phyloP scores from a whole-genome alignment of 306 rosid genomes.

The Ziziphus jujuba region DNA sequence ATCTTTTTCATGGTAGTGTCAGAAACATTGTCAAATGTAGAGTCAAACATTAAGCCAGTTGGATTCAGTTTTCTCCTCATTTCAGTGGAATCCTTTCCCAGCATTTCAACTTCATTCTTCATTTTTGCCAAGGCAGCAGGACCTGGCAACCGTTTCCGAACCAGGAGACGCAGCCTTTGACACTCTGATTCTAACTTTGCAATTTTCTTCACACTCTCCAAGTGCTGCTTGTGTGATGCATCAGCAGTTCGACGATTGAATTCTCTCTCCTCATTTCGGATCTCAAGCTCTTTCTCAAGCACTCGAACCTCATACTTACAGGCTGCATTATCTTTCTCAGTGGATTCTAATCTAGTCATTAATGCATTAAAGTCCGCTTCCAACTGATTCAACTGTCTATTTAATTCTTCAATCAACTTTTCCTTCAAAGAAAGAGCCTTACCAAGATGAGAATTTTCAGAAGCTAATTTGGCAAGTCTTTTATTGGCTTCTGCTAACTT shows the following conservation, averaged over 20 bases:
- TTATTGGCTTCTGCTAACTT: conserved; percentile 55
- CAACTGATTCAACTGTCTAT: conserved; percentile 47
- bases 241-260: conserved; percentile 69
- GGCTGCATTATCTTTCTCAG: conserved; percentile 63
- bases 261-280: conserved; percentile 91
- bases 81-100: conserved; percentile 61
- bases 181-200: conserved; percentile 90
- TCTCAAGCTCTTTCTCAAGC: conserved; percentile 88
- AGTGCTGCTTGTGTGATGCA: conserved; percentile 72
- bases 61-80: conserved; percentile 52
- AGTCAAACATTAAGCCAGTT: conserved; percentile 40
- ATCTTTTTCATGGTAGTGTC: conserved; percentile 47
- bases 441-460: conserved; percentile 61
- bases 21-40: conserved; percentile 48
- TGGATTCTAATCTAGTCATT: conserved; percentile 60
- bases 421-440: conserved; percentile 63
- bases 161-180: conserved; percentile 80
- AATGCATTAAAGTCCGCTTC: conserved; percentile 60
- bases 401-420: conserved; percentile 62
- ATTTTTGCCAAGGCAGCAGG: conserved; percentile 85
- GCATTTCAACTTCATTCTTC: conserved; percentile 82
- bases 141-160: conserved; percentile 84
- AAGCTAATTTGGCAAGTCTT: conserved; percentile 56
- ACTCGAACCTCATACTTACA: conserved; percentile 74
- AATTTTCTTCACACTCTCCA: conserved; percentile 70